Percentiles rank a stretch among this genome's conserved stretches.
Evolutionary conservation across 305 asterid species (phyloP).

Genomic region (Solanum hybrid): DNA sequence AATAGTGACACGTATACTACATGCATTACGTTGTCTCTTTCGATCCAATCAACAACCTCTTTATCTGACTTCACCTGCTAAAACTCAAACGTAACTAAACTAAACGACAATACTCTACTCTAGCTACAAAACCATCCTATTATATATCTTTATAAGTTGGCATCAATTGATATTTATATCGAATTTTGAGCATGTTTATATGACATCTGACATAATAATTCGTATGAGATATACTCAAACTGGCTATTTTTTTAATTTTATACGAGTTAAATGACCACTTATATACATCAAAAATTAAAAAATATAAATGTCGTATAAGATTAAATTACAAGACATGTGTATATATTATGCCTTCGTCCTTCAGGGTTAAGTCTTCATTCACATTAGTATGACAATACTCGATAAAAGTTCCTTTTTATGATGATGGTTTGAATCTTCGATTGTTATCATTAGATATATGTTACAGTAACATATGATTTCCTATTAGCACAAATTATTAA

Average conservation of each 20-base stretch:
- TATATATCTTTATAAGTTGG: too few species aligned
- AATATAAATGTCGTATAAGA: too few species aligned
- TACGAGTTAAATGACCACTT: background rate
- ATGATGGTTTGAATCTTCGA: background rate
- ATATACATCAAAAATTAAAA: too few species aligned
- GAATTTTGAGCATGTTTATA: too few species aligned
- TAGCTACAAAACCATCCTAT: background rate
- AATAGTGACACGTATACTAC: conserved; percentile 45
- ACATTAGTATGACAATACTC: too few species aligned
- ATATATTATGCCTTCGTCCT: background rate
- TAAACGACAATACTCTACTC: background rate
- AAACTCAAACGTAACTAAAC: background rate
- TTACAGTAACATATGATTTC: background rate
- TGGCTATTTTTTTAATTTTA: too few species aligned
- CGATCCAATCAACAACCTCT: background rate
- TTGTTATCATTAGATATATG: background rate
- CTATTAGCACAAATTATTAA: background rate
- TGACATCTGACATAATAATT: background rate
- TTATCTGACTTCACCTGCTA: background rate
- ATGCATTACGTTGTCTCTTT: conserved; percentile 20
- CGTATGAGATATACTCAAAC: too few species aligned
- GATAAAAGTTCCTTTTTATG: background rate
- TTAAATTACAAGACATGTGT: background rate
- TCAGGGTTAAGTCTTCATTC: background rate
- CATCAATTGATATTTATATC: too few species aligned